Conservation (phyloP, 129 eudicot genomes). For the Artemisia argyi region DNA sequence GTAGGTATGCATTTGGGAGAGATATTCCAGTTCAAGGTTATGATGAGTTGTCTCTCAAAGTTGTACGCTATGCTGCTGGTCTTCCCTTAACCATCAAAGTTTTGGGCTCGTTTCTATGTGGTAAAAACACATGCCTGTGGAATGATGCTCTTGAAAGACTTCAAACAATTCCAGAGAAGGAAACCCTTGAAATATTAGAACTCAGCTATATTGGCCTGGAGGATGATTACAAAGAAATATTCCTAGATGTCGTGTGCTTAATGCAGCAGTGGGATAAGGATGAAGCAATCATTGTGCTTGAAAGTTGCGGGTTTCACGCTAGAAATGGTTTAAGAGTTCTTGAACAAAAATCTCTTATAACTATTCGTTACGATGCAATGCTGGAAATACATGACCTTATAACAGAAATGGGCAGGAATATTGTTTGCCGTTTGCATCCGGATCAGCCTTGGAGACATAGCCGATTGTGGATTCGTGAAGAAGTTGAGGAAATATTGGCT, state of each 20-base stretch:
- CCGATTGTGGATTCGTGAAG: no score
- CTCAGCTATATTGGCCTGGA: slow-evolving; percentile 15
- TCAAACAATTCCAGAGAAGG: slow-evolving; percentile 7
- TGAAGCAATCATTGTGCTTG: slow-evolving; percentile 7
- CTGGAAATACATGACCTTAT: no score
- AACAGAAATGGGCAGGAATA: no score
- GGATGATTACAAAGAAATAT: slow-evolving; percentile 27
- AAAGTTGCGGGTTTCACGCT: slow-evolving; percentile 20
- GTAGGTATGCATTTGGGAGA: slow-evolving; percentile 41
- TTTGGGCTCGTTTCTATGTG: slow-evolving; percentile 41
- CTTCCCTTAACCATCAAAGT: slow-evolving; percentile 49
- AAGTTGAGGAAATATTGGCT: no score
- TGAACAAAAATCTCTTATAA: slow-evolving; percentile 24
- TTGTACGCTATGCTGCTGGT: slow-evolving; percentile 35
- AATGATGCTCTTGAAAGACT: slow-evolving; percentile 29
- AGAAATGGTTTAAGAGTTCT: slow-evolving; percentile 26
- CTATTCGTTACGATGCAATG: neutral
- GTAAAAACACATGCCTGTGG: slow-evolving; percentile 32
- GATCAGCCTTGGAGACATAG: no score
- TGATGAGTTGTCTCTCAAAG: slow-evolving; percentile 13
- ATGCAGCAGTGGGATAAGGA: neutral
- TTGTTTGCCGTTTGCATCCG: no score
- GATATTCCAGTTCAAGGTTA: slow-evolving; percentile 28
- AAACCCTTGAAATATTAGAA: neutral
- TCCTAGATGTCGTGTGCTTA: slow-evolving; percentile 31